Evolutionary conservation across 805 yeast genomes (phyloP).

Genomic region (Teunomyces cretensis): DNA sequence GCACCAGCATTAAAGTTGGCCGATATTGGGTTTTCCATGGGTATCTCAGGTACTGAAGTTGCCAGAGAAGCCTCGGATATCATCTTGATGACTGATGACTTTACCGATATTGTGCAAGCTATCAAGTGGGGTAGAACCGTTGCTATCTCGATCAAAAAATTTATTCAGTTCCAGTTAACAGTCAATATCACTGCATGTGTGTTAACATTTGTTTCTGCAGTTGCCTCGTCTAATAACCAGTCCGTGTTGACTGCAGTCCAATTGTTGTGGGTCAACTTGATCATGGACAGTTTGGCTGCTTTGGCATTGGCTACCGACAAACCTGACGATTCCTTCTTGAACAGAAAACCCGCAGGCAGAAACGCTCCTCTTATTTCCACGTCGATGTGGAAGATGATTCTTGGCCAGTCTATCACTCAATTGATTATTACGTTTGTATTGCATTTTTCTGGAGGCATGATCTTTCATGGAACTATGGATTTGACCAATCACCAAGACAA

Average conservation of each 20-base stretch:
- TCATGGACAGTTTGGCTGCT: constrained; percentile 98
- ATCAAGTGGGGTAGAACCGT: constrained; percentile 99
- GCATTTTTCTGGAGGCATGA: constrained; percentile 71
- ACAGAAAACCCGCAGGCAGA: constrained; percentile 83
- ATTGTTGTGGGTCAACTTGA: constrained; percentile 93
- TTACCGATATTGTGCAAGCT: constrained; percentile 91
- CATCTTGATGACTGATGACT: constrained; percentile 91
- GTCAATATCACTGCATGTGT: constrained; percentile 97
- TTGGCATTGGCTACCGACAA: constrained; percentile 96
- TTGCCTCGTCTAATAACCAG: constrained; percentile 71
- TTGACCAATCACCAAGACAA: constrained; percentile 46
- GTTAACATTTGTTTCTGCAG: constrained; percentile 91
- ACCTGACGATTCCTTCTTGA: constrained; percentile 79
- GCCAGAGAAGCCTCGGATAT: constrained; percentile 97
- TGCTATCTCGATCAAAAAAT: constrained; percentile 88
- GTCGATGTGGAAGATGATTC: constrained; percentile 98
- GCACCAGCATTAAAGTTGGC: constrained; percentile 97
- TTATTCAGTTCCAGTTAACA: constrained; percentile 93
- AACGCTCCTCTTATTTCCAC: constrained; percentile 74
- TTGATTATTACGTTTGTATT: constrained; percentile 73
- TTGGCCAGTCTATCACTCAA: constrained; percentile 83
- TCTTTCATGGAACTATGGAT: constrained; percentile 49
- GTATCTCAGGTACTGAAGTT: constrained; percentile 96
- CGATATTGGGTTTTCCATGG: constrained; percentile 98
- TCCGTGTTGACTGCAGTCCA: constrained; percentile 97